Evolutionary conservation across 2,329 filamentous ascomycete species (phyloP), one percentile per base, ranked within the genome.

Genomic region (Tolypocladium inflatum): DNA sequence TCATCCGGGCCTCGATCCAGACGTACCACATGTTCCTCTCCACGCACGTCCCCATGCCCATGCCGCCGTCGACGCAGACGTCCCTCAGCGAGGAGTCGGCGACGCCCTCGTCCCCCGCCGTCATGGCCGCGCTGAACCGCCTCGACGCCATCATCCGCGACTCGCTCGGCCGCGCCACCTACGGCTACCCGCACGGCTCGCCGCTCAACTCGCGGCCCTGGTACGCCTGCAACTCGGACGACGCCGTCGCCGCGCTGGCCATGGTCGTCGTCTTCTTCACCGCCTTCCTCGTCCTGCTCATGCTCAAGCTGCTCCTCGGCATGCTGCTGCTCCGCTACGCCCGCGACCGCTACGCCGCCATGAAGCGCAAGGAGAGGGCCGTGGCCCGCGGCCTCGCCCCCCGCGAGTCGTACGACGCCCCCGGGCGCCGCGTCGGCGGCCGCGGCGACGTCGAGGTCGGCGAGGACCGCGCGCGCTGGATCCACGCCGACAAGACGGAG

Each of bases 11-110:
- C 53, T 92, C 90, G 1, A 82, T 97, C 50, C 94, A 99, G 71
- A 97, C 93, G 8, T 99, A 97, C 73, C 89, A 97, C 74, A 97
- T 97, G 93, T 96, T 97, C 68, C 82, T 97, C 17, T 90, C 92
- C 4, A 92, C 90, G 0, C 87, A 96, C 66, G 80, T 97, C 39
- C 88, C 91, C 0, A 82, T 88, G 10, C 89, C 90, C 0, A 78
- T 90, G 0, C 77, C 83, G 33, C 78, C 86, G 33, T 85, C 86
- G 4, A 78, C 84, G 35, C 82, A 87, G 54, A 86, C 88, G 21
- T 82, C 88, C 7, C 74, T 90, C 17, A 78, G 82, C 4, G 76
- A 86, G 4, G 87, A 90, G 48, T 83, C 83, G 0, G 78, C 84
- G 0, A 76, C 79, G 3, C 80, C 82, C 0, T 80, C 86, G 0